These are phyloP conservation scores for Chondrus crispus DNA, from an alignment of 23 red algal species.

Conservation along the genomic window DNA sequence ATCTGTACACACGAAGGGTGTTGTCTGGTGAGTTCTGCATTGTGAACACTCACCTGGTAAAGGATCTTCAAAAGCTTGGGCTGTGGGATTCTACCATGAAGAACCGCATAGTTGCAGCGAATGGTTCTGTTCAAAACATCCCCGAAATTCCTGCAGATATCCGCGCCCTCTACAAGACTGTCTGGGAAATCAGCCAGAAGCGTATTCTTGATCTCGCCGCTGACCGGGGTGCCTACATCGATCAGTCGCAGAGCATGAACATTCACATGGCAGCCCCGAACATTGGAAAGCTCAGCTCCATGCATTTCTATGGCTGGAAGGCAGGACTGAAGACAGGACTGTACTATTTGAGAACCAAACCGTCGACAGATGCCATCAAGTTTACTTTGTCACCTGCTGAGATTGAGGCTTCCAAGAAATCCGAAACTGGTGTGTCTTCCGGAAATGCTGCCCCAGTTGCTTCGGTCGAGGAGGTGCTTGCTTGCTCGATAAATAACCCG, in stretches of 20 bases:
- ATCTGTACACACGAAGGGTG: conserved; percentile 92
- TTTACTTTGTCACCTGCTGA: conserved; percentile 83
- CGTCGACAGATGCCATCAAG: conserved; percentile 96
- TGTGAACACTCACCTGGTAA: conserved; percentile 97
- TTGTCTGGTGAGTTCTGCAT: conserved; percentile 95
- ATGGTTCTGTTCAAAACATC: conserved; percentile 86
- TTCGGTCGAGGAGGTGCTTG: conserved; percentile 26
- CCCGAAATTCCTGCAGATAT: conserved; percentile 76
- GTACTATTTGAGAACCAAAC: conserved; percentile 95
- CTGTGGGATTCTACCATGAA: conserved; percentile 90
- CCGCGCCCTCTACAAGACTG: conserved; percentile 90
- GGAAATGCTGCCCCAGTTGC: not conserved
- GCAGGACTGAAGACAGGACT: conserved; percentile 89
- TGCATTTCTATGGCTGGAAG: conserved; percentile 99
- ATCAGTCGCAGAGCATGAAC: conserved; percentile 97
- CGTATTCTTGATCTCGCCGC: conserved; percentile 88
- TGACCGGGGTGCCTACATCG: conserved; percentile 95
- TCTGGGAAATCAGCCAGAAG: conserved; percentile 98
- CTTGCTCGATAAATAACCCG: conserved; percentile 76
- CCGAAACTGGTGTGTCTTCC: not conserved
- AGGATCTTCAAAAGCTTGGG: conserved; percentile 90
- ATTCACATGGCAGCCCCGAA: conserved; percentile 89
- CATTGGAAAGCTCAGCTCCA: conserved; percentile 95
- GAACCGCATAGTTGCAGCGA: conserved; percentile 90
- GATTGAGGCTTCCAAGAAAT: conserved; percentile 30